These are phyloP conservation scores for Clathrospora elynae DNA, from an alignment of 2,329 filamentous ascomycete genomes.

Conservation along the genomic window DNA sequence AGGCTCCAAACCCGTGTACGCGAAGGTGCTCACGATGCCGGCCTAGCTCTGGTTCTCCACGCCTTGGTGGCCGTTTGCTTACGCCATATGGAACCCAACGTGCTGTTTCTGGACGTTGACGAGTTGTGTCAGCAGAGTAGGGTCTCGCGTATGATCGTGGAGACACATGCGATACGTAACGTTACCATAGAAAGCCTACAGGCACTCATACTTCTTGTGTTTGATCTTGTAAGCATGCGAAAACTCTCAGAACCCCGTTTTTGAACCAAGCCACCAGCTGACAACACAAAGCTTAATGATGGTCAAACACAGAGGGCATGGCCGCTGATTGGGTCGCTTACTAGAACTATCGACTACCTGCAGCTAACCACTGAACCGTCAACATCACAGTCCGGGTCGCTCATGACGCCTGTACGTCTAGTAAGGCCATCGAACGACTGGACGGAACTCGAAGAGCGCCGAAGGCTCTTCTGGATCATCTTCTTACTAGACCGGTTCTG, in stretches of 20 bases:
- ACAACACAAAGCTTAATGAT: conserved; percentile 32
- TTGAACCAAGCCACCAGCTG: too few species aligned
- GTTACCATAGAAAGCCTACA: conserved; percentile 39
- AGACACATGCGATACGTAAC: conserved; percentile 33
- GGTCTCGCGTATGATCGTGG: conserved; percentile 39
- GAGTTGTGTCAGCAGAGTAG: conserved; percentile 32
- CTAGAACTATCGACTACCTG: conserved; percentile 42
- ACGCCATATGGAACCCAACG: conserved; percentile 35
- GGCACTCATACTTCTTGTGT: conserved; percentile 41
- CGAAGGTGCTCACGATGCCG: conserved; percentile 19
- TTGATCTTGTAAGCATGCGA: conserved; percentile 42
- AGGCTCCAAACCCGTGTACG: conserved; percentile 33
- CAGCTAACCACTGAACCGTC: conserved; percentile 40
- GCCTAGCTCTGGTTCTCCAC: conserved; percentile 35
- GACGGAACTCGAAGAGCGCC: conserved; percentile 41
- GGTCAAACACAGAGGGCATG: conserved; percentile 37
- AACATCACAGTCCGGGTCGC: conserved; percentile 28
- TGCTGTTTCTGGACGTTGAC: conserved; percentile 33
- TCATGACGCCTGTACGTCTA: conserved; percentile 39
- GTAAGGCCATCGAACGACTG: conserved; percentile 36
- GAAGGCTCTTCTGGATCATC: conserved; percentile 42
- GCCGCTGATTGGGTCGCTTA: conserved; percentile 43
- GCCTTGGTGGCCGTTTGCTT: conserved; percentile 35
- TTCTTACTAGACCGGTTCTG: conserved; percentile 44
- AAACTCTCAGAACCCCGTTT: too few species aligned